Conservation (phyloP, 1,284 basidiomycete genomes). For the Boletus sp. region DNA sequence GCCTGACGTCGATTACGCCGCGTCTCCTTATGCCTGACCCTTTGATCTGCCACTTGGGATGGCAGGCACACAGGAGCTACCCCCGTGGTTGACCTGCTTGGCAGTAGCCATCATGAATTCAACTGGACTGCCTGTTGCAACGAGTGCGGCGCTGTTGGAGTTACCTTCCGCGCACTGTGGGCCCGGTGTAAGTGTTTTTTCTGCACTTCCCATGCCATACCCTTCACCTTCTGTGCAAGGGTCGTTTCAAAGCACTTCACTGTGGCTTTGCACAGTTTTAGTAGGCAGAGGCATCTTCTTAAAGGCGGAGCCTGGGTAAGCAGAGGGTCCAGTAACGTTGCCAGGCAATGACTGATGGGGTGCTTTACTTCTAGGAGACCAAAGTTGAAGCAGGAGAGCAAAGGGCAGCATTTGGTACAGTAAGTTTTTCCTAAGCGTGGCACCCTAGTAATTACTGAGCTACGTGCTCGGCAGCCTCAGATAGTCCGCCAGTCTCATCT, state of each 20-base stretch:
- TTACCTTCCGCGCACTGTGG: conserved; percentile 75
- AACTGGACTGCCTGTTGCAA: conserved; percentile 53
- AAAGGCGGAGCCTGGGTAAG: conserved; percentile 4
- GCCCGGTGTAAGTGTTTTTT: conserved; percentile 60
- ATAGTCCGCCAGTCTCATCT: conserved; percentile 47
- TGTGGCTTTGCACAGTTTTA: background rate
- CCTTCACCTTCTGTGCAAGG: background rate
- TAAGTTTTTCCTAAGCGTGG: conserved; percentile 39
- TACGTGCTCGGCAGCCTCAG: conserved; percentile 38
- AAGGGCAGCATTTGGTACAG: conserved; percentile 62
- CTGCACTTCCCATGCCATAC: background rate
- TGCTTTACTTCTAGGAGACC: conserved; percentile 44
- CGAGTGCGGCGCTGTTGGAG: conserved; percentile 54
- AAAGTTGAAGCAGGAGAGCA: conserved; percentile 40
- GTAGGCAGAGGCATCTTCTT: conserved; percentile 1
- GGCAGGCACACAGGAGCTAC: conserved; percentile 61
- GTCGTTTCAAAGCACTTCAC: conserved; percentile 1
- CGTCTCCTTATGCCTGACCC: conserved; percentile 4
- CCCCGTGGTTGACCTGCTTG: conserved; percentile 66
- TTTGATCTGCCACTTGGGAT: conserved; percentile 24
- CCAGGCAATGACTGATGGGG: conserved; percentile 17
- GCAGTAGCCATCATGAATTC: conserved; percentile 53
- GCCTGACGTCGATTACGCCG: conserved; percentile 9
- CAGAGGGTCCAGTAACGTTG: conserved; percentile 15
- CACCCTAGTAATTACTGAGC: conserved; percentile 21